phyloP scores from a whole-genome alignment of 2,329 filamentous ascomycete genomes.

The Venturia effusa region DNA sequence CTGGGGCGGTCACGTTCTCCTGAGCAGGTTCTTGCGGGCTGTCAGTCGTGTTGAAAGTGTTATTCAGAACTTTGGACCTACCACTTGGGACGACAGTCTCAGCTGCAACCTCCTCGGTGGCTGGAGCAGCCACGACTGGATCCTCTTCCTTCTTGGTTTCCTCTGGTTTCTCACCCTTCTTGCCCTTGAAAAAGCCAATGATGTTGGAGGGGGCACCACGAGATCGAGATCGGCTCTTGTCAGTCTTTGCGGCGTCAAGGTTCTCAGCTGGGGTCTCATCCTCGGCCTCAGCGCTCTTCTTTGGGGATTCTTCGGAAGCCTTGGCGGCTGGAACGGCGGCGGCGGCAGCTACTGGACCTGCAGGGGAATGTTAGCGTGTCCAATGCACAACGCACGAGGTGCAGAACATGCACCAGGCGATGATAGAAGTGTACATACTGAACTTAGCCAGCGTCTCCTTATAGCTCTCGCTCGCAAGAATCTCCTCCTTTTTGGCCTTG shows the following conservation, averaged over 20 bases:
- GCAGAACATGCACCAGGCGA: neutral
- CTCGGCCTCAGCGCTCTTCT: conserved; percentile 37
- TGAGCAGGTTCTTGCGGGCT: conserved; percentile 17
- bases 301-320: conserved; percentile 25
- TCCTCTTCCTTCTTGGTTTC: conserved; percentile 27
- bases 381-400: conserved; percentile 12
- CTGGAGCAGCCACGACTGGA: conserved; percentile 33
- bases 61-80: neutral
- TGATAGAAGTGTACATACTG: conserved; percentile 34
- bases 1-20: conserved; percentile 8
- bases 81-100: conserved; percentile 12
- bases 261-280: conserved; percentile 16
- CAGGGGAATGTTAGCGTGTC: conserved; percentile 25
- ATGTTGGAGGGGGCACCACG: conserved; percentile 48
- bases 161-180: conserved; percentile 42
- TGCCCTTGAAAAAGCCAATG: conserved; percentile 47
- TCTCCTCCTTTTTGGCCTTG: conserved; percentile 63
- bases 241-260: conserved; percentile 33
- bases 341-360: conserved; percentile 30
- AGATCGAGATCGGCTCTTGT: conserved; percentile 51
- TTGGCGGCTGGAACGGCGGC: conserved; percentile 22
- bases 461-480: conserved; percentile 75
- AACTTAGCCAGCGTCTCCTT: conserved; percentile 72
- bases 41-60: conserved; percentile 18
- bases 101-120: conserved; percentile 24